A percentile compares a stretch with the other conserved stretches of the same genome.
Evolutionary conservation across 2,329 filamentous ascomycete genomes (phyloP).

Genomic region (Ophiostoma tasmaniense): DNA sequence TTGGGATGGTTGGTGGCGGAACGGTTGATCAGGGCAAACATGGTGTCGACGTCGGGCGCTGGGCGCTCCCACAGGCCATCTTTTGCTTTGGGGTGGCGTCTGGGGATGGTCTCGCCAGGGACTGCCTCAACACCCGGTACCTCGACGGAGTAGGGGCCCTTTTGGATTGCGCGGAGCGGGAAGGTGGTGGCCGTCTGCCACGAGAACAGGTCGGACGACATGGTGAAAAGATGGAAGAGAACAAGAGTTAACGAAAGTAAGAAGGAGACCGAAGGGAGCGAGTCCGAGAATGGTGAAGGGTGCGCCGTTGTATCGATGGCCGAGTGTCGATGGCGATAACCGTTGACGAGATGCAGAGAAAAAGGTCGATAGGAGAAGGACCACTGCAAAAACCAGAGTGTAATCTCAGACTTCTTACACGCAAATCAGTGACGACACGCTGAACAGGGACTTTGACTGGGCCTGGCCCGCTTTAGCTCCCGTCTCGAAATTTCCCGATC

Average conservation of each 20-base stretch:
- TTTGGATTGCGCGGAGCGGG: constrained; percentile 53
- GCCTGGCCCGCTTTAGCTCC: constrained; percentile 1
- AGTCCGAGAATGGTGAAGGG: neutral
- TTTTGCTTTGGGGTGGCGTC: constrained; percentile 62
- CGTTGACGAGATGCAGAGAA: neutral
- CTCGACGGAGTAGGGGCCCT: constrained; percentile 68
- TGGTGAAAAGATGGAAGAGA: neutral
- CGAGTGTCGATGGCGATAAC: neutral
- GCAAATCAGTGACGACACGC: constrained; percentile 4
- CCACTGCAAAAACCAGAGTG: neutral
- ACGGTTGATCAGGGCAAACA: constrained; percentile 68
- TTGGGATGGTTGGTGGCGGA: constrained; percentile 56
- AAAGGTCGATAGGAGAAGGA: neutral
- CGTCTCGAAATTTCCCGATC: neutral
- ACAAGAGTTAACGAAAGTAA: neutral
- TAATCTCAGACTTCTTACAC: neutral
- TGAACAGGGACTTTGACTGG: neutral
- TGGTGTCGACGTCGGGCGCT: constrained; percentile 61
- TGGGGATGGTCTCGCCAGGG: constrained; percentile 75
- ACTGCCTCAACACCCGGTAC: constrained; percentile 58
- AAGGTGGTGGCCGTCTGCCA: constrained; percentile 27
- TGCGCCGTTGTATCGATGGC: neutral
- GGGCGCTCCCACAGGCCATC: constrained; percentile 60
- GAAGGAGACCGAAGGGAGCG: neutral
- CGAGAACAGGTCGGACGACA: neutral